A percentile compares a stretch with the other conserved stretches of the same genome.
Evolutionary conservation across 1,284 basidiomycete species (phyloP).

Genomic region (Apiotrichum montevideense): DNA sequence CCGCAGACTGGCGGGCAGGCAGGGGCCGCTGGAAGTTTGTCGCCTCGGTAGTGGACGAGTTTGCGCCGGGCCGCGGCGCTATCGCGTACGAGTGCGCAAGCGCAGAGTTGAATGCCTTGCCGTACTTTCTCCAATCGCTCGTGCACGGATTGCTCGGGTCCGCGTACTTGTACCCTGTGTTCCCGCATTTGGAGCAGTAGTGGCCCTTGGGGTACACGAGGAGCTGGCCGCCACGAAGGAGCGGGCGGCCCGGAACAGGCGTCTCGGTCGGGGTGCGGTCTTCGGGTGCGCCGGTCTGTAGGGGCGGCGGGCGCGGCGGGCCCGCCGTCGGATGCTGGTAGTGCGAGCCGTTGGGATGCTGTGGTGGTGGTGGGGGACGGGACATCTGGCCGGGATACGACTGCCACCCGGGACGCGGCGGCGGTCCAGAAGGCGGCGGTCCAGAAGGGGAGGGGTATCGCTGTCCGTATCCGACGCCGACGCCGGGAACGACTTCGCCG

Average conservation of each 20-base stretch:
- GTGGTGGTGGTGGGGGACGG: conserved; percentile 18
- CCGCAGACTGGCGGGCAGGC: conserved; percentile 11
- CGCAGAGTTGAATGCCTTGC: conserved; percentile 39
- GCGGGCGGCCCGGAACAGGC: conserved; percentile 40
- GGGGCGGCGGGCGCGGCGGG: background rate
- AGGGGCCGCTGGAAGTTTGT: conserved; percentile 40
- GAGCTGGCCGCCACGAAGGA: conserved; percentile 36
- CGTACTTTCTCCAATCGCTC: conserved; percentile 44
- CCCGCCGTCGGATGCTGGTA: background rate
- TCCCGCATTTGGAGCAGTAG: conserved; percentile 40
- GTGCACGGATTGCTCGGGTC: conserved; percentile 36
- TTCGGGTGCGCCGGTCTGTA: background rate
- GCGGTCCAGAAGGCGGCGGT: too few relatives aligned
- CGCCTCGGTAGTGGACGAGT: conserved; percentile 24
- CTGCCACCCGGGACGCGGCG: background rate
- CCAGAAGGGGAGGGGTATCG: too few relatives aligned
- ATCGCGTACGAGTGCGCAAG: conserved; percentile 37
- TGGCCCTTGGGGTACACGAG: conserved; percentile 42
- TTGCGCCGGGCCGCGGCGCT: conserved; percentile 15
- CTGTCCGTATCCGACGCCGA: conserved; percentile 31
- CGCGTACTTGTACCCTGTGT: conserved; percentile 44
- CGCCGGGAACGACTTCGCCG: conserved; percentile 28
- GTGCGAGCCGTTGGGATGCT: conserved; percentile 4
- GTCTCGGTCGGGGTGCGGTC: conserved; percentile 32
- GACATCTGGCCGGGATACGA: background rate